Conservation (phyloP, 2,329 filamentous ascomycete species). For the Pseudopyrenochaeta lycopersici region DNA sequence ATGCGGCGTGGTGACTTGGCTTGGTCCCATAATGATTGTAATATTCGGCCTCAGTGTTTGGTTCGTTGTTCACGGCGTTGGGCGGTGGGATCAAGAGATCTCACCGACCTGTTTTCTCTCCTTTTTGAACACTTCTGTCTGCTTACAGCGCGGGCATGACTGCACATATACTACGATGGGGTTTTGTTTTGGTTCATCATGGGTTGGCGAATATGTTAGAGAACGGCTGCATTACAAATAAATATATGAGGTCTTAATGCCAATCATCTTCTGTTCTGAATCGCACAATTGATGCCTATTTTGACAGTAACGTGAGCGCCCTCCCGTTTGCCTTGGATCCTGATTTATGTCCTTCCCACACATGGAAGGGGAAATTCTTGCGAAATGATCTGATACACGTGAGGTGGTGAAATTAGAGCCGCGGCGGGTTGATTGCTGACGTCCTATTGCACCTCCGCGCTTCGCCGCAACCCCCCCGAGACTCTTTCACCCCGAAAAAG, state of each 20-base stretch:
- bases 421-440: conserved; percentile 11
- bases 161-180: conserved; percentile 51
- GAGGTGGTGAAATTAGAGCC: conserved; percentile 15
- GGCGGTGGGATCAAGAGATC: conserved; percentile 33
- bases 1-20: conserved; percentile 39
- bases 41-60: conserved; percentile 45
- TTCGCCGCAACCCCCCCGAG: conserved; percentile 33
- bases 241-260: conserved; percentile 39
- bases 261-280: neutral
- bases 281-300: neutral
- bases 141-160: conserved; percentile 28
- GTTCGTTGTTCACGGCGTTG: conserved; percentile 41
- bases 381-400: conserved; percentile 6
- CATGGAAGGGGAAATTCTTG: neutral
- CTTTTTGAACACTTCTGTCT: conserved; percentile 35
- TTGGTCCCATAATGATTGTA: conserved; percentile 51
- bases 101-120: conserved; percentile 31
- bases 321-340: neutral
- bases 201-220: conserved; percentile 49
- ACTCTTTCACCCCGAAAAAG: conserved; percentile 3
- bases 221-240: conserved; percentile 46
- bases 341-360: neutral
- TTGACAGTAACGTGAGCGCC: neutral
- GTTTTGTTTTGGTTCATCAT: conserved; percentile 35
- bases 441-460: conserved; percentile 26